Evolutionary conservation across 202 grass and related monocot genomes (phyloP).

Genomic region (Saccharum hybrid): DNA sequence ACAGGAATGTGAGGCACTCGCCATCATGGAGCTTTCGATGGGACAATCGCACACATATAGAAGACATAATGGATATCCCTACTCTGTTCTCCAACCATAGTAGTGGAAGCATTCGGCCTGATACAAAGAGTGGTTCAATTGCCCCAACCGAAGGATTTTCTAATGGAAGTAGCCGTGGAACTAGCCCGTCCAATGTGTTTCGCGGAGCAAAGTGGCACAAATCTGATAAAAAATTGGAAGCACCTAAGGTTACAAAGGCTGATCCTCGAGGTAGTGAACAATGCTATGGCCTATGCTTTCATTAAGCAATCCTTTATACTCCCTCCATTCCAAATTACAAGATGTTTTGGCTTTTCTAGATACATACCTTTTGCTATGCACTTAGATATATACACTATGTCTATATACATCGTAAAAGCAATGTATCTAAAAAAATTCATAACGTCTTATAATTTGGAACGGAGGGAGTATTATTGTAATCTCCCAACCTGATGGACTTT

Average conservation of each 20-base stretch:
- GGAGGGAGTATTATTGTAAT: background rate
- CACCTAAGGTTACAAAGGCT: slow-evolving; percentile 49
- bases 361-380: no score
- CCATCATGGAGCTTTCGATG: slow-evolving; percentile 91
- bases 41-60: slow-evolving; percentile 96
- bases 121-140: slow-evolving; percentile 79
- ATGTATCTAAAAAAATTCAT: no score
- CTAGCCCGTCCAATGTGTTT: slow-evolving; percentile 58
- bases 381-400: no score
- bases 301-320: background rate
- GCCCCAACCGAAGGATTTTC: slow-evolving; percentile 64
- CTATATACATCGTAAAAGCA: no score
- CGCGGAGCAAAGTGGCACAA: slow-evolving; percentile 58
- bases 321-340: no score
- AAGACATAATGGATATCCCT: slow-evolving; percentile 82
- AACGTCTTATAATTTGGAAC: no score
- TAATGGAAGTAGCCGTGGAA: slow-evolving; percentile 58
- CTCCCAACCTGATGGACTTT: background rate
- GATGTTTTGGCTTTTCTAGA: no score
- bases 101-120: slow-evolving; percentile 66
- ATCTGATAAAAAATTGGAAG: slow-evolving; percentile 53
- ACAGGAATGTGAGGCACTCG: slow-evolving; percentile 79
- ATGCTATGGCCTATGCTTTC: slow-evolving; percentile 15
- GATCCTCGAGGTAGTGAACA: slow-evolving; percentile 52
- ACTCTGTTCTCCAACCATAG: slow-evolving; percentile 67